phyloP scores from a whole-genome alignment of 257 asterid genomes.

The Linaria vulgaris region DNA sequence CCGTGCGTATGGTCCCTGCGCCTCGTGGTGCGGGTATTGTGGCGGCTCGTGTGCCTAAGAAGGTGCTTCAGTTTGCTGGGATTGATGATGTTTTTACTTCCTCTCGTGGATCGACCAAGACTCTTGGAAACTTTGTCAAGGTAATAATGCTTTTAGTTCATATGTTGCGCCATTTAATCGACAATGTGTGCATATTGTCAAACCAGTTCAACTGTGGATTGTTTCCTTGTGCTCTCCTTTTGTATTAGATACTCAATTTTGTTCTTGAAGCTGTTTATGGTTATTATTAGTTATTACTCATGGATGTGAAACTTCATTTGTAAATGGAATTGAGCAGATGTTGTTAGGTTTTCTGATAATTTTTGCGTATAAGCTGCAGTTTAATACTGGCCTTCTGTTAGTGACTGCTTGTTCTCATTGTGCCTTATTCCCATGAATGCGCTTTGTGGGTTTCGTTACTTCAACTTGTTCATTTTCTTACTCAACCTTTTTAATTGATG shows the following conservation, averaged over 20 bases:
- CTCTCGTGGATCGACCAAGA: constrained; percentile 64
- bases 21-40: constrained; percentile 65
- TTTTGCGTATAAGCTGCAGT: too few relatives aligned
- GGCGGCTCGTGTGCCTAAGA: constrained; percentile 64
- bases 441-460: too few relatives aligned
- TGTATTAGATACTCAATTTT: background rate
- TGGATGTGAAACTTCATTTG: background rate
- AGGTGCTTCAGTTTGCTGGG: constrained; percentile 66
- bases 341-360: too few relatives aligned
- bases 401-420: too few relatives aligned
- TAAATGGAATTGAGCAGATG: background rate
- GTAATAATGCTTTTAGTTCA: constrained; percentile 20
- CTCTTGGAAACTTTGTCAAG: constrained; percentile 62
- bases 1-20: constrained; percentile 65
- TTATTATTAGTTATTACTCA: too few relatives aligned
- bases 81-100: constrained; percentile 61
- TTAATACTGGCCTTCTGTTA: too few relatives aligned
- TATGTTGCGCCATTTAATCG: too few relatives aligned
- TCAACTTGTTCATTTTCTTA: too few relatives aligned
- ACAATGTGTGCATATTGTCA: background rate
- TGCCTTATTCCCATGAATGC: too few relatives aligned
- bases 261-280: background rate
- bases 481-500: too few relatives aligned
- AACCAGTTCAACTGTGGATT: too few relatives aligned
- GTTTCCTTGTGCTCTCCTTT: background rate